Evolutionary conservation across 768 basidiomycete genomes (phyloP).

Genomic region (Mycena capillaripes): DNA sequence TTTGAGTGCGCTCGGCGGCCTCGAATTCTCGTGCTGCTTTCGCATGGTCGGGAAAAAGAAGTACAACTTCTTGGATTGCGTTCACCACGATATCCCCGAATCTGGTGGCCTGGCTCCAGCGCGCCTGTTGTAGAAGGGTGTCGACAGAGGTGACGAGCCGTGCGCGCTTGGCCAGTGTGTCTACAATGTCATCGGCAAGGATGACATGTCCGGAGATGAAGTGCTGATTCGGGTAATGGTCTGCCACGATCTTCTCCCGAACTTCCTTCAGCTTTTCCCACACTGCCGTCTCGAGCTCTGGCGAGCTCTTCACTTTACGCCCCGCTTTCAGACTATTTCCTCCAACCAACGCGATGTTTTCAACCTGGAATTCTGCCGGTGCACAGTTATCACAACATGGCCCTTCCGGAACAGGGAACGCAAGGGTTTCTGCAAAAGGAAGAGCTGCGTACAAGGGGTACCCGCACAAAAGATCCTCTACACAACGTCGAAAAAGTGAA

Average conservation of each 20-base stretch:
- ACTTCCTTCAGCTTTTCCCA: not conserved
- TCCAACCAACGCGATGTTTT: not conserved
- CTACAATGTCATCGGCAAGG: constrained; percentile 14
- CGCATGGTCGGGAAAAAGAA: constrained; percentile 16
- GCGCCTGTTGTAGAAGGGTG: not conserved
- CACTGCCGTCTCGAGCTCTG: constrained; percentile 19
- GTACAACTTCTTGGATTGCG: not conserved
- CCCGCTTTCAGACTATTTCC: not conserved
- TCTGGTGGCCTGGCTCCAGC: not conserved
- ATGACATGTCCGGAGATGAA: constrained; percentile 21
- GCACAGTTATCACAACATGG: constrained; percentile 28
- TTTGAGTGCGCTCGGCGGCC: not conserved
- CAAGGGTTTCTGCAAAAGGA: not conserved
- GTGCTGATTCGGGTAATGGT: constrained; percentile 7
- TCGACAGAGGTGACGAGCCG: constrained; percentile 4
- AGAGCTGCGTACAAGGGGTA: too few relatives aligned
- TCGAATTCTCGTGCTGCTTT: not conserved
- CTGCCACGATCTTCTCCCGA: constrained; percentile 5
- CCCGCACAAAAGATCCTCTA: too few relatives aligned
- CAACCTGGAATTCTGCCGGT: constrained; percentile 3
- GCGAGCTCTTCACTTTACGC: constrained; percentile 7
- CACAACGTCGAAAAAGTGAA: too few relatives aligned
- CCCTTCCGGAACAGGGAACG: not conserved
- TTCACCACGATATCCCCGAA: not conserved
- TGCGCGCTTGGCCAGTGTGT: constrained; percentile 16